Evolutionary conservation across 768 basidiomycete species (phyloP), one percentile per base, ranked within the genome.

Genomic region (Mycena sanguinolenta): DNA sequence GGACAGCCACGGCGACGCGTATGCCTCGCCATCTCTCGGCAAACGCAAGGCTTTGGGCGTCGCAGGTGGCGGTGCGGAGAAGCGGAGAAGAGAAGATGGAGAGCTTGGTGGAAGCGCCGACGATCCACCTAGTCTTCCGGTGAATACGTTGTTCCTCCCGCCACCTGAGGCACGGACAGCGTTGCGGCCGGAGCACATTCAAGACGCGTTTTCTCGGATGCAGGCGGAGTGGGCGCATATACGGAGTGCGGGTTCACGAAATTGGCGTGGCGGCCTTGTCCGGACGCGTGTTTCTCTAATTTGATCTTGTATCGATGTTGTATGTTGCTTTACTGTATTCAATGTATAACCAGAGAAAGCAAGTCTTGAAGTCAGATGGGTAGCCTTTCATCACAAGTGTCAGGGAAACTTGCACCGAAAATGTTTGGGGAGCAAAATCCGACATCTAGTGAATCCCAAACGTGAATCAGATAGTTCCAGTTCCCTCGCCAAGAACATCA

Each of bases 161-260:
- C 95, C 96, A 1, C 90, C 92, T 0, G 94, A 95, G 76, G 92
- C 94, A 2, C 83, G 94, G 66, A 94, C 91, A 4, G 89, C 95
- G 0, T 80, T 97, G 54, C 84, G 89, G 28, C 92, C 95, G 0
- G 91, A 95, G 66, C 96, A 97, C 76, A 95, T 97, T 13, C 92
- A 95, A 73, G 95, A 96, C 78, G 96, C 96, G 0, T 97, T 96
- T 77, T 84, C 94, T 3, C 84, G 95, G 69, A 96, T 97, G 92
- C 95, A 97, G 79, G 86, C 90, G 7, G 92, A 96, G 70, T 94
- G 94, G 90, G 85, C 91, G 3, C 92, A 95, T 75, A 85, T 86
- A 46, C 90, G 95, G 58, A 92, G 91, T 27, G 94, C 94, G 2
- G 95, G 95, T 0, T 93, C 96, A 90, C 85, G 90, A 70, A 95